These are phyloP conservation scores for Zygoascus flipseniorum DNA, from an alignment of 805 yeast genomes.

Conservation along the genomic window DNA sequence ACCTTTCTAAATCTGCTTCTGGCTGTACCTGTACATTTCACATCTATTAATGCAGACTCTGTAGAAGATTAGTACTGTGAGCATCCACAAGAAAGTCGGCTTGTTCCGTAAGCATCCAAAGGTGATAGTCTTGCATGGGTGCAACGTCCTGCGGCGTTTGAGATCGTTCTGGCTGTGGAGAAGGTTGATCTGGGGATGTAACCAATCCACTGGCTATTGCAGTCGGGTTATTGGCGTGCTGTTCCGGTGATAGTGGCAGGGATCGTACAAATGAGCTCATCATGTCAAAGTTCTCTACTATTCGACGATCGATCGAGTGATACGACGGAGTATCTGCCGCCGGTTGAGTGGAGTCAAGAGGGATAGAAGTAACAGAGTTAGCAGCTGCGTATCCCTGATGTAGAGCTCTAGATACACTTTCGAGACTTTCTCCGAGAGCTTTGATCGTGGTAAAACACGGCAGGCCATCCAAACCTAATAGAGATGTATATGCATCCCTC, in stretches of 20 bases:
- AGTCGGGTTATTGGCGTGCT: neutral
- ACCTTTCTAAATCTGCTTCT: neutral
- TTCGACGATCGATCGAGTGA: neutral
- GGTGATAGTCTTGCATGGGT: neutral
- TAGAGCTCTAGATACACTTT: slow-evolving; percentile 4
- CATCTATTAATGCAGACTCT: neutral
- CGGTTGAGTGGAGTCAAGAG: neutral
- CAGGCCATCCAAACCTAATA: slow-evolving; percentile 2
- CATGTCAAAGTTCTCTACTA: neutral
- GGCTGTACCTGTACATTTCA: neutral
- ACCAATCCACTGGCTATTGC: neutral
- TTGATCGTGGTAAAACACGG: slow-evolving; percentile 13
- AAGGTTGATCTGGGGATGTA: neutral
- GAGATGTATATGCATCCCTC: slow-evolving; percentile 5
- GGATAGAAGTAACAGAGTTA: neutral
- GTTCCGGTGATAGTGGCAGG: neutral
- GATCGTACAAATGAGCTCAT: neutral
- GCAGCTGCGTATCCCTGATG: neutral
- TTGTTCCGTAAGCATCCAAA: neutral
- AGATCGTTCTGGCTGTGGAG: neutral
- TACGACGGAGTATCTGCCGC: neutral
- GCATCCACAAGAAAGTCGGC: slow-evolving; percentile 11
- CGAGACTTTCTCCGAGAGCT: slow-evolving; percentile 12
- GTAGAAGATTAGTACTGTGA: slow-evolving; percentile 11
- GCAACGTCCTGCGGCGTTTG: neutral